Percentiles rank a stretch among this genome's conserved stretches.
These are phyloP conservation scores for Exophiala sp. DNA, from an alignment of 2,329 filamentous ascomycete genomes.

Conservation along the genomic window DNA sequence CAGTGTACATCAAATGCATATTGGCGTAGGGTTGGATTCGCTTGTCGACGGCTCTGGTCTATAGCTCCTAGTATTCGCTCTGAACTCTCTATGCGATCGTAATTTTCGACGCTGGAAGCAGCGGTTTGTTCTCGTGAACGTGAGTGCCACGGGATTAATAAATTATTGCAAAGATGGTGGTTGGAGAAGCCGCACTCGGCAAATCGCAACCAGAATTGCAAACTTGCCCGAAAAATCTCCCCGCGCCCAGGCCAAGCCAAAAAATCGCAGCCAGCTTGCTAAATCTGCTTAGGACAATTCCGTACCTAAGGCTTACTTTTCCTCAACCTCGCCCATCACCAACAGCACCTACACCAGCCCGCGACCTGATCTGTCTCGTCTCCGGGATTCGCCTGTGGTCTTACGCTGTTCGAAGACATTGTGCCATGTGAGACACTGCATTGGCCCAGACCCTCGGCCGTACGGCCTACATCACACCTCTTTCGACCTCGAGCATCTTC, in stretches of 20 bases:
- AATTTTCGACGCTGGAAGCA: neutral
- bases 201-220: constrained; percentile 7
- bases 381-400: neutral
- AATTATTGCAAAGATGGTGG: constrained; percentile 18
- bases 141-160: neutral
- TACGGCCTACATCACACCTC: constrained; percentile 4
- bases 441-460: neutral
- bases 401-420: neutral
- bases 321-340: neutral
- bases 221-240: constrained; percentile 9
- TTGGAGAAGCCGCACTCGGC: constrained; percentile 19
- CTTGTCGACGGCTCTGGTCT: no score
- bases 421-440: neutral
- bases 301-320: neutral
- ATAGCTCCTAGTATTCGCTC: neutral
- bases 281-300: neutral
- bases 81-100: neutral
- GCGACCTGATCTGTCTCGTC: neutral
- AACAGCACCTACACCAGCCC: neutral
- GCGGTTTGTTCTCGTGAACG: constrained; percentile 1
- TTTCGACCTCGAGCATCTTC: constrained; percentile 13
- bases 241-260: constrained; percentile 4
- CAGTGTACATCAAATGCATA: constrained; percentile 80
- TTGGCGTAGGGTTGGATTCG: constrained; percentile 1
- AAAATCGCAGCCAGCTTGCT: constrained; percentile 3